Percentiles rank a stretch among this genome's conserved stretches.
Conservation (phyloP, 2,329 filamentous ascomycete genomes). For the Tolypocladium sp. region DNA sequence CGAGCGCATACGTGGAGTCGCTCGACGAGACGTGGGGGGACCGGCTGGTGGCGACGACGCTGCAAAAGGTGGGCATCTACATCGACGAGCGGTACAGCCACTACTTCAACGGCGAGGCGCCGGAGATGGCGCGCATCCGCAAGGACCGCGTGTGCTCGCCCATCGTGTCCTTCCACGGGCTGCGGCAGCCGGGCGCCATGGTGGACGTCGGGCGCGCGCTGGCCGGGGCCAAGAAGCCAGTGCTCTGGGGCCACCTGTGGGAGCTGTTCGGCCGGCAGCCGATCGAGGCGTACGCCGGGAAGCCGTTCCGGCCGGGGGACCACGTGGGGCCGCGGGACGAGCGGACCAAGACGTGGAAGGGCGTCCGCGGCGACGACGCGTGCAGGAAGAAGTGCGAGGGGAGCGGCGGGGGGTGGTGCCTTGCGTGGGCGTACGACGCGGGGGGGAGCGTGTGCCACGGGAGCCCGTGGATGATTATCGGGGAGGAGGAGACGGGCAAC, state of each 20-base stretch:
- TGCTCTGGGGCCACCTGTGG: slow-evolving; percentile 43
- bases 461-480: slow-evolving; percentile 42
- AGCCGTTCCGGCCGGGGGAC: slow-evolving; percentile 27
- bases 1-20: slow-evolving; percentile 35
- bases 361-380: slow-evolving; percentile 27
- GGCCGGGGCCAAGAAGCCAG: slow-evolving; percentile 24
- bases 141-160: slow-evolving; percentile 43
- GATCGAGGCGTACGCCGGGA: slow-evolving; percentile 25
- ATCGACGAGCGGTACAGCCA: slow-evolving; percentile 44
- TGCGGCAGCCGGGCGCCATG: slow-evolving; percentile 37
- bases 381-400: slow-evolving; percentile 33
- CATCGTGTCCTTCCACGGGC: slow-evolving; percentile 44
- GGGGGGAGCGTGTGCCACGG: slow-evolving; percentile 28
- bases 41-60: slow-evolving; percentile 40
- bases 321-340: slow-evolving; percentile 42
- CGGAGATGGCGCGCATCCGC: slow-evolving; percentile 37
- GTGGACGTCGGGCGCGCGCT: slow-evolving; percentile 31
- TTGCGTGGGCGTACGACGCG: slow-evolving; percentile 43
- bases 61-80: slow-evolving; percentile 45
- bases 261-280: slow-evolving; percentile 34
- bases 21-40: slow-evolving; percentile 45
- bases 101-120: slow-evolving; percentile 47
- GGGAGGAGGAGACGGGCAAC: slow-evolving; percentile 15
- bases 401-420: slow-evolving; percentile 26
- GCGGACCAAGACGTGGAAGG: slow-evolving; percentile 24